Percentiles rank a stretch among this genome's conserved stretches.
phyloP scores from a whole-genome alignment of 331 rosid genomes.

The Quercus tomentella region DNA sequence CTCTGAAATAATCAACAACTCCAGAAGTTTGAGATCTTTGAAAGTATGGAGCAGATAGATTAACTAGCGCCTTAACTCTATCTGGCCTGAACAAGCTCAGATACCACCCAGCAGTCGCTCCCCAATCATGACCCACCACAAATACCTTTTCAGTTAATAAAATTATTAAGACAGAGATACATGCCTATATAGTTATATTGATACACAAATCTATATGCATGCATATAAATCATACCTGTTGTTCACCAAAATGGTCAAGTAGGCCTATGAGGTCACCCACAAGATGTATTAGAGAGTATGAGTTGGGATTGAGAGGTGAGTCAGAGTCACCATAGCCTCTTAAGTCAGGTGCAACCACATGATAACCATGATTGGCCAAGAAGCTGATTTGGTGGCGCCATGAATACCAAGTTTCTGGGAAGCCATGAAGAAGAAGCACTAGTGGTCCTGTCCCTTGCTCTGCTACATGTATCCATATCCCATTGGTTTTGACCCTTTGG shows the following conservation, averaged over 20 bases:
- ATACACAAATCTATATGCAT: not conserved
- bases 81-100: conserved; percentile 68
- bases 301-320: conserved; percentile 50
- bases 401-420: conserved; percentile 64
- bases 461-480: conserved; percentile 66
- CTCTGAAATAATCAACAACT: conserved; percentile 34
- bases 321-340: conserved; percentile 83
- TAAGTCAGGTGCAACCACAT: conserved; percentile 74
- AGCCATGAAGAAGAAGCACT: conserved; percentile 68
- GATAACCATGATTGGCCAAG: conserved; percentile 60
- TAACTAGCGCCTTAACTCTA: conserved; percentile 59
- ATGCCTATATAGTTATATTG: not conserved
- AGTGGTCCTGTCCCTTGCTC: conserved; percentile 81
- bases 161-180: not conserved
- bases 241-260: conserved; percentile 65
- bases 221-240: conserved; percentile 30
- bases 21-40: conserved; percentile 46
- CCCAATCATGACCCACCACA: conserved; percentile 73
- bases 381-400: conserved; percentile 64
- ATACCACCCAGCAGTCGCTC: conserved; percentile 62
- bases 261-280: conserved; percentile 68
- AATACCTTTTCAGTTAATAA: conserved; percentile 33
- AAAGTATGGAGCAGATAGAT: conserved; percentile 47
- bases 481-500: conserved; percentile 64
- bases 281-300: conserved; percentile 49